Evolutionary conservation across 2,329 filamentous ascomycete species (phyloP).

Genomic region (Arthroderma uncinatum): DNA sequence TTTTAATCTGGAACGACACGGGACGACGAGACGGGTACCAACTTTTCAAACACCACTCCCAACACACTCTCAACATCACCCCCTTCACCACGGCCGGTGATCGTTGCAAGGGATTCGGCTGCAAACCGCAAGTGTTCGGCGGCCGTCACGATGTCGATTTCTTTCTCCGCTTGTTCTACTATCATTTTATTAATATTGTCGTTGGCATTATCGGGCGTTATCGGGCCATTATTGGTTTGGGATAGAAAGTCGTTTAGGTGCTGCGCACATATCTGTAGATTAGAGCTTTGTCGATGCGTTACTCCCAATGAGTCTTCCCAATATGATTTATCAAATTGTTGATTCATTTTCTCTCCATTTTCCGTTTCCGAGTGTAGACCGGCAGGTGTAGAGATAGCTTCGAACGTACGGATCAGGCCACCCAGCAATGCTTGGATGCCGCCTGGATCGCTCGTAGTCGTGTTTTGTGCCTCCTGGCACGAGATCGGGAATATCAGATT

Average conservation of each 20-base stretch:
- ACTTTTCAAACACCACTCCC: constrained; percentile 97
- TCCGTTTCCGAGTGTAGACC: constrained; percentile 26
- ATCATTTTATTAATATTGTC: constrained; percentile 6
- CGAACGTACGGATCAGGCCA: constrained; percentile 57
- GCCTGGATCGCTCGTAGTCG: constrained; percentile 41
- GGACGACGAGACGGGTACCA: constrained; percentile 30
- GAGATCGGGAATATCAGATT: constrained; percentile 55
- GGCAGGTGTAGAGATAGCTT: constrained; percentile 31
- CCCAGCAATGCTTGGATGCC: constrained; percentile 58
- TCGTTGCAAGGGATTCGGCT: constrained; percentile 66
- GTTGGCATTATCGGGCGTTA: constrained; percentile 14
- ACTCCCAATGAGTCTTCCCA: constrained; percentile 80
- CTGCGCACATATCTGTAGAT: constrained; percentile 60
- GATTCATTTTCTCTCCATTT: constrained; percentile 19
- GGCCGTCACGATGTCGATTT: constrained; percentile 72
- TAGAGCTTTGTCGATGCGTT: constrained; percentile 74
- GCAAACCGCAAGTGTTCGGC: constrained; percentile 80
- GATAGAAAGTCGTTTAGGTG: constrained; percentile 64
- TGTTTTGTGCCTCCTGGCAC: constrained; percentile 49
- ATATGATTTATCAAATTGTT: constrained; percentile 48
- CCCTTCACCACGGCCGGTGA: constrained; percentile 73
- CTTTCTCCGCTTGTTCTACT: constrained; percentile 17
- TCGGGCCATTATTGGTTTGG: constrained; percentile 35
- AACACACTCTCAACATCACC: constrained; percentile 93
- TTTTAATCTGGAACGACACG: constrained; percentile 35